Evolutionary conservation across 768 basidiomycete species (phyloP).

Genomic region (Sutorius australiensis): DNA sequence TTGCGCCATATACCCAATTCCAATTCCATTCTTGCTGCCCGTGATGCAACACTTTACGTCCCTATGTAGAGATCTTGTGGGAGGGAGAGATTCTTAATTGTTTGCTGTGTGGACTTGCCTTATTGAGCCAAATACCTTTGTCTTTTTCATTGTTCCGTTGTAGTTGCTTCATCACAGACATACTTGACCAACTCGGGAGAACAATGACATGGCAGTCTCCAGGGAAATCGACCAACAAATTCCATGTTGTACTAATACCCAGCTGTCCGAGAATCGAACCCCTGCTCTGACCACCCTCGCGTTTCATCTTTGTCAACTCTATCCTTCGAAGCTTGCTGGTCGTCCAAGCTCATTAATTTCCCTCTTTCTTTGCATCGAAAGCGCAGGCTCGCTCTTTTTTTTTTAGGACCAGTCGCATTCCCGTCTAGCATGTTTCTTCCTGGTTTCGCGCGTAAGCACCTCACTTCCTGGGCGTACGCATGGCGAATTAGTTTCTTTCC

Average conservation of each 20-base stretch:
- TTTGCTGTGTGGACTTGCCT: slow-evolving; percentile 17
- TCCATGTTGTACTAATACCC: background rate
- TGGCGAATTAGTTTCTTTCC: background rate
- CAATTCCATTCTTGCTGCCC: slow-evolving; percentile 1
- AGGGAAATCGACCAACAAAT: slow-evolving; percentile 14
- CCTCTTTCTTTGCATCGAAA: slow-evolving; percentile 7
- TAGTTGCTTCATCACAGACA: background rate
- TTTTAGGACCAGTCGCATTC: background rate
- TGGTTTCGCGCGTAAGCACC: slow-evolving; percentile 27
- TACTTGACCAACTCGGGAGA: slow-evolving; percentile 9
- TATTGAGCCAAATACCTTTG: slow-evolving; percentile 11
- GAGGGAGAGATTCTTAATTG: background rate
- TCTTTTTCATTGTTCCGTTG: slow-evolving; percentile 20
- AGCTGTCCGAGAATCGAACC: background rate
- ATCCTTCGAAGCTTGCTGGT: slow-evolving; percentile 25
- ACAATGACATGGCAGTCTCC: slow-evolving; percentile 28
- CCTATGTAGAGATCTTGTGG: slow-evolving; percentile 9
- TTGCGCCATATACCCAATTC: slow-evolving; percentile 27
- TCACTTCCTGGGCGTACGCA: background rate
- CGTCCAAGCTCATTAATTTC: slow-evolving; percentile 13
- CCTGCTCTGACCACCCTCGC: background rate
- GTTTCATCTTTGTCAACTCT: background rate
- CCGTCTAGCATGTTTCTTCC: slow-evolving; percentile 21
- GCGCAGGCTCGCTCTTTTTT: slow-evolving; percentile 20
- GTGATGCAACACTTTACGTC: background rate